phyloP scores from a whole-genome alignment of 1,139 yeast genomes.

The Debaryomycetaceae sp. region DNA sequence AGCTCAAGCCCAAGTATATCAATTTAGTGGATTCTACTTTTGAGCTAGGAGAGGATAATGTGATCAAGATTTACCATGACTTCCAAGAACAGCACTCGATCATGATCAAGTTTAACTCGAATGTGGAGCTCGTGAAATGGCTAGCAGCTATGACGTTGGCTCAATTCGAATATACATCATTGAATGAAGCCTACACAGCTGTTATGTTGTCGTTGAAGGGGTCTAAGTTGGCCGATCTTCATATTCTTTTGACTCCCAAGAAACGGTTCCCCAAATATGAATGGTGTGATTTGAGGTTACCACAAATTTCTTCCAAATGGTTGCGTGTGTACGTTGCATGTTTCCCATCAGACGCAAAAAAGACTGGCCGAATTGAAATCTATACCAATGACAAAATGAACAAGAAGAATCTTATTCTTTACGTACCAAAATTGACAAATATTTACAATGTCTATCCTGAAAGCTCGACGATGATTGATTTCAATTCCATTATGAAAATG shows the following conservation, averaged over 20 bases:
- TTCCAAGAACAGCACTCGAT: constrained; percentile 32
- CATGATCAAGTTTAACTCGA: constrained; percentile 28
- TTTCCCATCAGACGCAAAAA: constrained; percentile 38
- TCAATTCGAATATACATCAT: constrained; percentile 47
- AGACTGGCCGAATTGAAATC: constrained; percentile 48
- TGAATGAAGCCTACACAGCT: constrained; percentile 57
- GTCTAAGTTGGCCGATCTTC: constrained; percentile 49
- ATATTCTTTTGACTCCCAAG: constrained; percentile 46
- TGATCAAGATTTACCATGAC: constrained; percentile 37
- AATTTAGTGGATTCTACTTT: constrained; percentile 48
- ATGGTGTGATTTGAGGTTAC: constrained; percentile 57
- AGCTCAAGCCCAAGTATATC: constrained; percentile 44
- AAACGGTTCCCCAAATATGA: constrained; percentile 46
- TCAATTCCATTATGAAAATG: constrained; percentile 50
- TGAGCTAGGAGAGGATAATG: constrained; percentile 14
- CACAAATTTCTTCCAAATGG: constrained; percentile 56
- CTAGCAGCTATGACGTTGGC: constrained; percentile 45
- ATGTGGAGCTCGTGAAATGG: constrained; percentile 39
- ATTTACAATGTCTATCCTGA: constrained; percentile 56
- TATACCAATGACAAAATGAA: constrained; percentile 39
- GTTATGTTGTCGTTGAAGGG: constrained; percentile 55
- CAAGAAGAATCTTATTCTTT: constrained; percentile 46
- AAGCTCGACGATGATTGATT: constrained; percentile 49
- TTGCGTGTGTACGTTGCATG: constrained; percentile 47
- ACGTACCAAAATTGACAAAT: constrained; percentile 39